Evolutionary conservation across 805 yeast genomes (phyloP).

Genomic region (Zygosaccharomyces pseudorouxii): DNA sequence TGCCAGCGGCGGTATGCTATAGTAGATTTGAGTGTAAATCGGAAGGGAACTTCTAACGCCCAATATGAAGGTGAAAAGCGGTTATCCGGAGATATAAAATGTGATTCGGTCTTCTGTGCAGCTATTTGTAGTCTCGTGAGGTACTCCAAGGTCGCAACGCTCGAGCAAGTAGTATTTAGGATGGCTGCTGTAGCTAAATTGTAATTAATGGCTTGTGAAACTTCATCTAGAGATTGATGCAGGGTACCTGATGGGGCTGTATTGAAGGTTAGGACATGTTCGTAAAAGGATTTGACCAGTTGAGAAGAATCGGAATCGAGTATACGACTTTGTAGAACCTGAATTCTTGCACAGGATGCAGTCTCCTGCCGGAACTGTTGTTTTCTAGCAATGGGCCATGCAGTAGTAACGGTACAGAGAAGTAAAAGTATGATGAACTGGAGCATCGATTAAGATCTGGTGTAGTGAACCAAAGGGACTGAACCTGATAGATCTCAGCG

Average conservation of each 20-base stretch:
- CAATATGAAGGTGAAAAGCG: constrained; percentile 1
- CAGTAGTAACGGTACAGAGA: neutral
- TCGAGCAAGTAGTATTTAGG: neutral
- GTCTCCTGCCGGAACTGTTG: neutral
- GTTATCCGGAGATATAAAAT: neutral
- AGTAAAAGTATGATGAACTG: neutral
- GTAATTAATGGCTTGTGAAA: neutral
- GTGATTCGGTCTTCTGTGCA: neutral
- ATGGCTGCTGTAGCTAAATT: constrained; percentile 1
- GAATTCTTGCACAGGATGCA: neutral
- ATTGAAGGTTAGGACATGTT: neutral
- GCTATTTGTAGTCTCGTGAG: neutral
- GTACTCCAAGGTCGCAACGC: neutral
- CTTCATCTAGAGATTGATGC: neutral
- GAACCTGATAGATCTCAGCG: neutral
- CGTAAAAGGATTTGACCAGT: neutral
- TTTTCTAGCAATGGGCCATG: neutral
- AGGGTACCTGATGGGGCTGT: neutral
- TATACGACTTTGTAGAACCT: constrained; percentile 1
- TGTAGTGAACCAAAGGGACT: neutral
- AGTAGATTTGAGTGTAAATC: constrained; percentile 1
- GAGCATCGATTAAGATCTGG: neutral
- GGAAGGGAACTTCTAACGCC: constrained; percentile 1
- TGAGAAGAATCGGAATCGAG: constrained; percentile 1
- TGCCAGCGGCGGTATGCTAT: constrained; percentile 4